Conservation (phyloP, 768 basidiomycete species). For the Phallus indusiatus region DNA sequence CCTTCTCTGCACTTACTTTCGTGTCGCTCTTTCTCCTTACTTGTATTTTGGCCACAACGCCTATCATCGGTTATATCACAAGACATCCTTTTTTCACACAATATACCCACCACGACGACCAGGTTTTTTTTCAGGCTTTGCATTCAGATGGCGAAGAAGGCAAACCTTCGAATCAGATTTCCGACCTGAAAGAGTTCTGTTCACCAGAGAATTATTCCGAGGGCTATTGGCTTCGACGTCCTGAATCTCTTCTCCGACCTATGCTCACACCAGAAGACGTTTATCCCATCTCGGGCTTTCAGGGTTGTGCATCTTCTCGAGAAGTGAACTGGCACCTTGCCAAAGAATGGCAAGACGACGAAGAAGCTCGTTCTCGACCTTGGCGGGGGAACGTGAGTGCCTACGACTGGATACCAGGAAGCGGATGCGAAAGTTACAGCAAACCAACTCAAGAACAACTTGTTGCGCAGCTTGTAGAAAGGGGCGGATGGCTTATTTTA, state of each 20-base stretch:
- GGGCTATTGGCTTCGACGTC: conserved; percentile 34
- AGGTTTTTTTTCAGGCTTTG: too few relatives aligned
- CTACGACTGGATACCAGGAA: conserved; percentile 45
- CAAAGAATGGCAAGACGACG: conserved; percentile 27
- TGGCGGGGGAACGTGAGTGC: conserved; percentile 33
- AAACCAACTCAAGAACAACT: conserved; percentile 32
- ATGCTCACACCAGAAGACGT: conserved; percentile 37
- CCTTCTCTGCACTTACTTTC: too few relatives aligned
- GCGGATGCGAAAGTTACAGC: conserved; percentile 32
- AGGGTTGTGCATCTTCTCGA: conserved; percentile 53
- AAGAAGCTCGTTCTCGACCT: conserved; percentile 41
- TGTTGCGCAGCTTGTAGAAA: conserved; percentile 49
- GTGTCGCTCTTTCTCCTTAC: too few relatives aligned
- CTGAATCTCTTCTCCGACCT: conserved; percentile 13
- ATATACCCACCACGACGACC: too few relatives aligned
- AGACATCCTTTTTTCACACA: too few relatives aligned
- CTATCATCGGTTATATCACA: too few relatives aligned
- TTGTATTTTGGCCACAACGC: too few relatives aligned
- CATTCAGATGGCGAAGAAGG: too few relatives aligned
- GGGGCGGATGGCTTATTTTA: conserved; percentile 62
- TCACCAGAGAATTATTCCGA: conserved; percentile 26
- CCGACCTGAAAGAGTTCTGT: conserved; percentile 17
- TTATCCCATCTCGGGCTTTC: conserved; percentile 43
- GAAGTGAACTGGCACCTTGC: conserved; percentile 59
- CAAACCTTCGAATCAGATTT: too few relatives aligned